Evolutionary conservation across 257 asterid genomes (phyloP).

Genomic region (Capsicum rhomboideum): DNA sequence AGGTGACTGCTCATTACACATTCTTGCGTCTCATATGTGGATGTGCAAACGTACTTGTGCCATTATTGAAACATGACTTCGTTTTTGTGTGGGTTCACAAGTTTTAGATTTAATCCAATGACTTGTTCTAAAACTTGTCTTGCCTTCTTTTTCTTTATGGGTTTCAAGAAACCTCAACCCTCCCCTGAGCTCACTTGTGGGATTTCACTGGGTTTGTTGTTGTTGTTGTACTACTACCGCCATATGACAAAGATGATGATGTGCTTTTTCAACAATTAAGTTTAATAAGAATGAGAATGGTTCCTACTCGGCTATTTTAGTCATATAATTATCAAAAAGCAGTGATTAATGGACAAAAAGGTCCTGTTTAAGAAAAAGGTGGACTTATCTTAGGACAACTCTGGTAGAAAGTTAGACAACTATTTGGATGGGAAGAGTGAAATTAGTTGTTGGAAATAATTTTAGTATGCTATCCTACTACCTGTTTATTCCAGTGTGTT

Average conservation of each 20-base stretch:
- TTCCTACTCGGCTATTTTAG: neutral
- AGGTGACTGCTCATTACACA: conserved; percentile 36
- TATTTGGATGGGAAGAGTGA: neutral
- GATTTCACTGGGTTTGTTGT: too few relatives aligned
- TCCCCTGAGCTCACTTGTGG: too few relatives aligned
- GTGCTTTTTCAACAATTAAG: neutral
- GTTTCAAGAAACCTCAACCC: neutral
- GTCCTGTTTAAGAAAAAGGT: neutral
- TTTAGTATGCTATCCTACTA: neutral
- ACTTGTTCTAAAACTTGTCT: neutral
- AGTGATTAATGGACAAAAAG: neutral
- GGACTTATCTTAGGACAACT: neutral
- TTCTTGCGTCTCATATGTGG: neutral
- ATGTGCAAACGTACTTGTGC: neutral
- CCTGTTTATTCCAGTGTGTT: neutral
- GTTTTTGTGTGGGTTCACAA: neutral
- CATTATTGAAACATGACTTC: neutral
- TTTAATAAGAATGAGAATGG: neutral
- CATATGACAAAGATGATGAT: neutral
- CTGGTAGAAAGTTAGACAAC: neutral
- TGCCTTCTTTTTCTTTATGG: neutral
- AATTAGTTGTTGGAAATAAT: neutral
- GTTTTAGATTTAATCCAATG: neutral
- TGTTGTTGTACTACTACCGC: too few relatives aligned
- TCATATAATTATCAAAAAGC: neutral